phyloP scores from a whole-genome alignment of 495 filamentous ascomycete genomes.

The Choiromyces venosus region DNA sequence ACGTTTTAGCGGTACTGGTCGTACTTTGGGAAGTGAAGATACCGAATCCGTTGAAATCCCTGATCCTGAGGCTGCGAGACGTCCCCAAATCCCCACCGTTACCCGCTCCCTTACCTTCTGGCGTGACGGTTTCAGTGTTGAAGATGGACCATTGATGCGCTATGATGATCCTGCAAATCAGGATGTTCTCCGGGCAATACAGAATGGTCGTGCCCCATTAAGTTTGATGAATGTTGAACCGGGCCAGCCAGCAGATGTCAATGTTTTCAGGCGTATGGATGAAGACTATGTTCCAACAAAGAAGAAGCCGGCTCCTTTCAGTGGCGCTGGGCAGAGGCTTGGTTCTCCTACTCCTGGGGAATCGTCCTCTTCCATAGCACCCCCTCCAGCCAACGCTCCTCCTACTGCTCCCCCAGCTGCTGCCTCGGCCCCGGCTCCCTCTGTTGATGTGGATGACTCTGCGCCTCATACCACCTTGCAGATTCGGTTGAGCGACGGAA shows the following conservation, averaged over 20 bases:
- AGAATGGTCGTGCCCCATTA: conserved; percentile 76
- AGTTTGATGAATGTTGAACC: conserved; percentile 80
- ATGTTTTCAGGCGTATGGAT: conserved; percentile 70
- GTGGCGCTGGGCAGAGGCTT: conserved; percentile 75
- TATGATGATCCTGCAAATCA: conserved; percentile 85
- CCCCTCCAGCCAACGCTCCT: conserved; percentile 40
- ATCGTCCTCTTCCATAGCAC: conserved; percentile 42
- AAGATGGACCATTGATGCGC: conserved; percentile 83
- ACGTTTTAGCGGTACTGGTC: conserved; percentile 72
- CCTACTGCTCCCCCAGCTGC: conserved; percentile 46
- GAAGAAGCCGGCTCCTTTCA: conserved; percentile 80
- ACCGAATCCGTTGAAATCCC: conserved; percentile 67
- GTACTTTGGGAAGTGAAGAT: conserved; percentile 86
- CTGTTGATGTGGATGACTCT: conserved; percentile 62
- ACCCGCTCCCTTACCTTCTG: conserved; percentile 78
- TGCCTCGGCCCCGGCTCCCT: conserved; percentile 44
- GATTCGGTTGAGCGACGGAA: conserved; percentile 85
- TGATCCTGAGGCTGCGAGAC: conserved; percentile 51
- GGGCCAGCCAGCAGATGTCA: conserved; percentile 84
- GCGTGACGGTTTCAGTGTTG: conserved; percentile 89
- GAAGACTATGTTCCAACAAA: conserved; percentile 78
- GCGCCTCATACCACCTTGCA: conserved; percentile 74
- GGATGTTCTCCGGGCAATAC: conserved; percentile 74
- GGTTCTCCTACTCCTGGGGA: conserved; percentile 81
- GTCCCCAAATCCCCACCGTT: conserved; percentile 51